Base-by-base conservation (phyloP, 352 stramenopile species). In the Phytophthora parvispora region DNA sequence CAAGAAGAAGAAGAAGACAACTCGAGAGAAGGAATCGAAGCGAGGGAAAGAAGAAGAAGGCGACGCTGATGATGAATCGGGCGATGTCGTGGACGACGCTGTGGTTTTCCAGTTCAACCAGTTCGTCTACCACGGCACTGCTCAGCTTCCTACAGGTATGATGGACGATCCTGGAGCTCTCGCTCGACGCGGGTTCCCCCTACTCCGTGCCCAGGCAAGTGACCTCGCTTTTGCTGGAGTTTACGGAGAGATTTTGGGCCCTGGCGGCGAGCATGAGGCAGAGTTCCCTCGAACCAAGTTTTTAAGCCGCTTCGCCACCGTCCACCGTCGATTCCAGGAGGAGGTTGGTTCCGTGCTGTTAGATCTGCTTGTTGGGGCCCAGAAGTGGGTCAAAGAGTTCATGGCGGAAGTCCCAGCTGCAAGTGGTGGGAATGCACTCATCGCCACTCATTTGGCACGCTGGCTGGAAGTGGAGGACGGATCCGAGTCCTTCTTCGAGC, bases 51-150 rank as follows among this genome's bases (percentile, higher is more conserved):
- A 74, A 3, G 63, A 63, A 15, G 69, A 83, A 3, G 64, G 65
- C 24, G 69, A 75, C 10, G 60, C 62, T 5, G 60, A 76, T n/a
- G 57, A 66, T 57, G 45, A 74, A n/a, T 66, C 67, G 25, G 67
- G 60, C 1, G 67, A 68, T 25, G 6, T 79, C 18, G 48, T 76
- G 4, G 59, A 73, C 8, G 69, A 79, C 16, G 65, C 71, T 15
- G 84, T 90, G 0, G 71, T 92, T 1, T 92, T 92, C 59, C 80
- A 89, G 49, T 90, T 92, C 69, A 87, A 90, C 51, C 59, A 89
- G 59, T 91, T 80, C 61, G 63, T 87, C 2, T 92, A 92, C 43
- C 64, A 78, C 10, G 82, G 84, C 3, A 70, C 56, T 6, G 57
- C 77, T 15, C 60, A 59, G 13, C 31, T 90, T 7, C 58, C 61